These are phyloP conservation scores for Neoboletus brunneissimus DNA, from an alignment of 768 basidiomycete species.

Conservation along the genomic window DNA sequence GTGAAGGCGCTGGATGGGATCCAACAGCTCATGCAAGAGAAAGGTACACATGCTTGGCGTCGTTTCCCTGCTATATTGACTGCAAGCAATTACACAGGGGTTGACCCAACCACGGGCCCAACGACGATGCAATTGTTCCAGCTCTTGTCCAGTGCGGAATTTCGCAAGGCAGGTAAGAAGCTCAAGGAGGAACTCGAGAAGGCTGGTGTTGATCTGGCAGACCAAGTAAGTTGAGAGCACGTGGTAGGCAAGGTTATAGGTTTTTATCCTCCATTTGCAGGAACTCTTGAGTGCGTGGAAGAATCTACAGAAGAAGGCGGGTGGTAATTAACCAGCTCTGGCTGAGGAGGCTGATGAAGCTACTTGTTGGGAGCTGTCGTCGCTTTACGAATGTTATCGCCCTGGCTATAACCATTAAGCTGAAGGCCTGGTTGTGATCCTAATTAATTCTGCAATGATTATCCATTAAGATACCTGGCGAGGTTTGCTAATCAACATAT, in stretches of 20 bases:
- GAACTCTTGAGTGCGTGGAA: constrained; percentile 42
- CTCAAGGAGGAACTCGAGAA: constrained; percentile 51
- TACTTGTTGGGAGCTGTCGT: background rate
- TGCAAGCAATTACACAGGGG: constrained; percentile 34
- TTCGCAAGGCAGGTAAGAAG: constrained; percentile 44
- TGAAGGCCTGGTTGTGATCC: background rate
- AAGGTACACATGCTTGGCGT: constrained; percentile 36
- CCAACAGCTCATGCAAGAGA: constrained; percentile 46
- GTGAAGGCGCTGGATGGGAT: constrained; percentile 44
- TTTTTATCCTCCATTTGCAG: constrained; percentile 28
- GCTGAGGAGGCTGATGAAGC: background rate
- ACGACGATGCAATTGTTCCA: constrained; percentile 54
- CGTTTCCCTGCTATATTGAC: background rate
- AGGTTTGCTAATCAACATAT: constrained; percentile 8
- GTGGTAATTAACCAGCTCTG: constrained; percentile 11
- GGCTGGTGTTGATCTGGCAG: constrained; percentile 57
- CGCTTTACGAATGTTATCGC: background rate
- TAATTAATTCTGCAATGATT: too few relatives aligned
- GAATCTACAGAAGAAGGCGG: constrained; percentile 34
- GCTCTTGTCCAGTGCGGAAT: constrained; percentile 50
- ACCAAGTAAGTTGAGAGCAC: constrained; percentile 41
- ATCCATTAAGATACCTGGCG: background rate
- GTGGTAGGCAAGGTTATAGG: background rate
- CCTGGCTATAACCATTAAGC: background rate
- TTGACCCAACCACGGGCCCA: constrained; percentile 47